Evolutionary conservation across 2,329 filamentous ascomycete species (phyloP), one percentile per base, ranked within the genome.

Genomic region (Cladosporium cucumerinum): DNA sequence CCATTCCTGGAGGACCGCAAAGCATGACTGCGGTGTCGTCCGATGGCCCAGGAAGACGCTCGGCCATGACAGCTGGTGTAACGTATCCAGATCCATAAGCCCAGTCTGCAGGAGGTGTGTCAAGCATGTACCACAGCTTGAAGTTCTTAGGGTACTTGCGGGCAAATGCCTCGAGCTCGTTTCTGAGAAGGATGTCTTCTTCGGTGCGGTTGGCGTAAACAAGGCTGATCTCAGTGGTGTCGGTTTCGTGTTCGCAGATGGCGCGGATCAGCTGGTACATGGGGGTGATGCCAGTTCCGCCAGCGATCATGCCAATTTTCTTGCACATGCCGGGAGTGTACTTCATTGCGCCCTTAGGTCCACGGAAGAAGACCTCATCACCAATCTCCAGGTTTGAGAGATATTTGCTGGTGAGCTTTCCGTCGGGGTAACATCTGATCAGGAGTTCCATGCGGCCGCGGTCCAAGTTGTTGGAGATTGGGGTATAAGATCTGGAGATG

Each of bases 191-290:
- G 63, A 89, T 89, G 67, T 89, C 87, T 1, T 78, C 79, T 68
- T 87, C 85, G 0, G 79, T 80, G 1, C 82, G 78, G 74, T 87
- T 89, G 39, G 85, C 87, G 67, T 87, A 88, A 36, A 89, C 74
- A 3, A 89, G 76, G 58, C 78, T 83, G 52, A 88, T 73, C 67
- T 84, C 75, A 0, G 87, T 89, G 1, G 77, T 79, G 67, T 89
- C 87, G 11, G 74, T 76, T n/a, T 82, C 78, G 63, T 88, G 83
- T 70, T 88, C 86, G 70, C 85, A 87, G 64, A 89, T 86, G 54
- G 85, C 85, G 6, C 86, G 82, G 70, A 89, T 87, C 10, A 89
- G 74, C 71, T 89, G 86, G 72, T 81, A 86, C 82, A 86, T 85
- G 3, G 85, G 84, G 0, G 85, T 84, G 65, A 84, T 83, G 8